phyloP scores from a whole-genome alignment of 345 rosid genomes.

The Eutrema heterophyllum region DNA sequence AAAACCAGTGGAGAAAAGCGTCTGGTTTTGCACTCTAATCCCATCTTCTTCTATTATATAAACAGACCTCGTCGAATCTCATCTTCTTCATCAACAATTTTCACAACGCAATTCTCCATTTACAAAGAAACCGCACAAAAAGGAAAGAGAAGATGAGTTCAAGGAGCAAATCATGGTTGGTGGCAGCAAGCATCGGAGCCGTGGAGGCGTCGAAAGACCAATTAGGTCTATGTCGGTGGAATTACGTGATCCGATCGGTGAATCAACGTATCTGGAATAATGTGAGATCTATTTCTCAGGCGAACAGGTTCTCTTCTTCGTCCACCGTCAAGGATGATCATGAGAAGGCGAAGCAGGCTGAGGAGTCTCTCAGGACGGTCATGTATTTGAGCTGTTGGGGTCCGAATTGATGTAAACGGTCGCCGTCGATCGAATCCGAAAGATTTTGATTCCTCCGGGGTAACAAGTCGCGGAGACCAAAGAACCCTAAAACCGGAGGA shows the following conservation, averaged over 20 bases:
- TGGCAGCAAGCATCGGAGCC: slow-evolving; percentile 48
- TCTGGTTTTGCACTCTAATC: slow-evolving; percentile 10
- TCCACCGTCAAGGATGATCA: neutral
- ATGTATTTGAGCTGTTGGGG: slow-evolving; percentile 92
- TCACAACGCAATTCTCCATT: neutral
- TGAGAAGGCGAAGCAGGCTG: slow-evolving; percentile 44
- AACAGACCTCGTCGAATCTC: neutral
- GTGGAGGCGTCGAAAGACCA: slow-evolving; percentile 53
- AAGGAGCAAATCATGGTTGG: slow-evolving; percentile 41
- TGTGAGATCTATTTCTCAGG: slow-evolving; percentile 30
- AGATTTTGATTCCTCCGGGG: neutral
- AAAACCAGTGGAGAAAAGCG: slow-evolving; percentile 6
- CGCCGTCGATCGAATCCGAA: neutral
- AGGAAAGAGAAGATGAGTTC: slow-evolving; percentile 24
- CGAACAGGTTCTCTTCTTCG: slow-evolving; percentile 21
- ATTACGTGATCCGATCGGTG: slow-evolving; percentile 32
- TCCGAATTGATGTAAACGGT: slow-evolving; percentile 31
- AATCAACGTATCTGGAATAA: slow-evolving; percentile 36
- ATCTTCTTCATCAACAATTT: neutral
- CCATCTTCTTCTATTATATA: neutral
- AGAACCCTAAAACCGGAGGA: too few relatives aligned
- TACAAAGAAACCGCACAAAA: neutral
- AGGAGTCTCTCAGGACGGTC: slow-evolving; percentile 68
- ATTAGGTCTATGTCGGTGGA: slow-evolving; percentile 49
- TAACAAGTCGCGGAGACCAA: too few relatives aligned